A percentile compares a stretch with the other conserved stretches of the same genome.
Conservation (phyloP, 2,329 filamentous ascomycete species). For the Pseudohalonectria lignicola region DNA sequence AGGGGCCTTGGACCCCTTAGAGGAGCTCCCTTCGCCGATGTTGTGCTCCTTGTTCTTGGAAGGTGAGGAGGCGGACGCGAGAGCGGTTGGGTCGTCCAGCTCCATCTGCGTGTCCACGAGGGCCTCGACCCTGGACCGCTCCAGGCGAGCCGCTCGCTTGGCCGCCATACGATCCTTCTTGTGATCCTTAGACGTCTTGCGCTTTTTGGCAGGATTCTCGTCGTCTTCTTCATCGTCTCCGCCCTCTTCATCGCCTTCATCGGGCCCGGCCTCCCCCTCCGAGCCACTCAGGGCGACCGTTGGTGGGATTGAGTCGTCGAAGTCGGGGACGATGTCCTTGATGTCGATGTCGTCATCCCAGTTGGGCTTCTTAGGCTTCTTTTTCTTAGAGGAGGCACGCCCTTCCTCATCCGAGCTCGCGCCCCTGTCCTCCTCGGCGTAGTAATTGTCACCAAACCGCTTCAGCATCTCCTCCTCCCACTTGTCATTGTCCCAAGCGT, state of each 20-base stretch:
- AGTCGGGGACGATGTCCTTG: conserved; percentile 80
- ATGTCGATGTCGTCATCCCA: conserved; percentile 99
- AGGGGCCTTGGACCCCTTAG: conserved; percentile 9
- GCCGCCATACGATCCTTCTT: conserved; percentile 46
- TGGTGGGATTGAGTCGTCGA: conserved; percentile 53
- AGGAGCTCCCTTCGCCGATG: conserved; percentile 8
- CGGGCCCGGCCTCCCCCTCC: conserved; percentile 32
- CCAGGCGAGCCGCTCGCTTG: conserved; percentile 65
- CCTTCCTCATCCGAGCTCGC: conserved; percentile 47
- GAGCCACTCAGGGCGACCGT: conserved; percentile 45
- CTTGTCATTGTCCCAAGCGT: conserved; percentile 75
- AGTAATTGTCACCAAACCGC: conserved; percentile 85
- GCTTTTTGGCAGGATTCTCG: conserved; percentile 36
- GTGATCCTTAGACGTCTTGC: conserved; percentile 48
- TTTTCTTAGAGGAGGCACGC: conserved; percentile 45
- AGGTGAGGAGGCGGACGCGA: conserved; percentile 18
- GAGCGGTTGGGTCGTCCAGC: conserved; percentile 54
- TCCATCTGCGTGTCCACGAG: conserved; percentile 76
- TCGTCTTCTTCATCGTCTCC: conserved; percentile 23
- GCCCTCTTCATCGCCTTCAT: conserved; percentile 29
- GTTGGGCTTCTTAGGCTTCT: conserved; percentile 65
- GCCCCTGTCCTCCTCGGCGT: conserved; percentile 59
- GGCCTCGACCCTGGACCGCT: conserved; percentile 74
- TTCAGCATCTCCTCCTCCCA: conserved; percentile 90
- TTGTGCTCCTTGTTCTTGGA: conserved; percentile 22